Conservation (phyloP, 169 alveolate species). For the Eimeria maxima region DNA sequence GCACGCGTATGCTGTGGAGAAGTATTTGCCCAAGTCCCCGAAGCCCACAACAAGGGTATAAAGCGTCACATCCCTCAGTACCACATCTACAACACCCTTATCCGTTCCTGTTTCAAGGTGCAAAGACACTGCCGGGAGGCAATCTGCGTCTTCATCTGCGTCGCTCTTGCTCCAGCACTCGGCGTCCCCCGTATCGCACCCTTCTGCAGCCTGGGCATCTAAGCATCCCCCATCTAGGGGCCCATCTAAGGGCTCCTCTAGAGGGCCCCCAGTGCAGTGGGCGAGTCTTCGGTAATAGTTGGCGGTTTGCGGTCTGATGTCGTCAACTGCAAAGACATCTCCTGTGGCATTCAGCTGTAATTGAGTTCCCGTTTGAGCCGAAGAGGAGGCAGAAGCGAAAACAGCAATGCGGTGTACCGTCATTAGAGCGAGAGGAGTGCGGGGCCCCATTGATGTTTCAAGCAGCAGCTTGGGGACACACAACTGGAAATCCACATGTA, state of each 20-base stretch:
- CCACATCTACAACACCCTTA: conserved; percentile 76
- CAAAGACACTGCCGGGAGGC: conserved; percentile 67
- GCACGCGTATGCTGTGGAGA: conserved; percentile 67
- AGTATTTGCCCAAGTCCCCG: conserved; percentile 83
- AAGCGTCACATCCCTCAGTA: conserved; percentile 85
- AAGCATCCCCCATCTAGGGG: neutral
- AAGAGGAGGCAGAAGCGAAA: neutral
- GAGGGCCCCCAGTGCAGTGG: conserved; percentile 75
- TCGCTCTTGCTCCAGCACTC: conserved; percentile 6
- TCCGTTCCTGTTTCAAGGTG: conserved; percentile 42
- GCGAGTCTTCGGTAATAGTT: conserved; percentile 74
- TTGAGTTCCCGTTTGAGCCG: conserved; percentile 16
- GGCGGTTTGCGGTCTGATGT: conserved; percentile 83
- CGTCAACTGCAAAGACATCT: conserved; percentile 80
- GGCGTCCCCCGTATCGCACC: neutral
- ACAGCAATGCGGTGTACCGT: conserved; percentile 70
- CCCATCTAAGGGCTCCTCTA: neutral
- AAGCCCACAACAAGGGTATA: conserved; percentile 84
- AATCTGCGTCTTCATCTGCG: neutral
- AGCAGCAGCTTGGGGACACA: conserved; percentile 62
- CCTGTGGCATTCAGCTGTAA: conserved; percentile 25
- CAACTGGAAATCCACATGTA: neutral
- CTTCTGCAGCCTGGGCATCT: neutral
- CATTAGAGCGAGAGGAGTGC: conserved; percentile 76
- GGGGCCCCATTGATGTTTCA: conserved; percentile 56